Evolutionary conservation across 805 yeast species (phyloP).

Genomic region (Saccharomycopsis fibuligera): DNA sequence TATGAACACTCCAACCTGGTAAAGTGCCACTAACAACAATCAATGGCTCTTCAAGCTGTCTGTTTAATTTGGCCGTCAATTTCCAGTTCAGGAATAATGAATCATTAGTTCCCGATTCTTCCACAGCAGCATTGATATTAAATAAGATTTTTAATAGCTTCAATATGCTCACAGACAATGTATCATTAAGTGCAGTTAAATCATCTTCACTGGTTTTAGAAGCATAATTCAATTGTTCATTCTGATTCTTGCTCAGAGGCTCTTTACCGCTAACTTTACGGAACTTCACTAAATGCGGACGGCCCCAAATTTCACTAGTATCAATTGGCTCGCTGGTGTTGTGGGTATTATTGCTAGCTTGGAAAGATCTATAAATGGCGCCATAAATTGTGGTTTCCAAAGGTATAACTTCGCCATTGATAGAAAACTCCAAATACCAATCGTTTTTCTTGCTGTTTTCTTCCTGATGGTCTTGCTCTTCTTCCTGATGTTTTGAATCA

Average conservation of each 20-base stretch:
- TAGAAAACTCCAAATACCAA: constrained; percentile 48
- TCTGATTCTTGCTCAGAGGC: constrained; percentile 14
- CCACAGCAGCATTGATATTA: constrained; percentile 31
- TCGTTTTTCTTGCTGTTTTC: constrained; percentile 11
- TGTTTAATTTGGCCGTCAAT: constrained; percentile 74
- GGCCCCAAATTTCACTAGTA: constrained; percentile 50
- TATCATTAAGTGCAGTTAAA: constrained; percentile 29
- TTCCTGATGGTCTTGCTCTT: constrained; percentile 23
- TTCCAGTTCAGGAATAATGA: constrained; percentile 65
- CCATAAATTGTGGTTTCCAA: constrained; percentile 71
- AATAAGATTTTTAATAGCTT: constrained; percentile 43
- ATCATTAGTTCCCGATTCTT: constrained; percentile 16
- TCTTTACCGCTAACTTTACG: constrained; percentile 31
- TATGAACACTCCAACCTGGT: constrained; percentile 76
- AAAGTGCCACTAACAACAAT: constrained; percentile 80
- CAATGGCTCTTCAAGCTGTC: constrained; percentile 86
- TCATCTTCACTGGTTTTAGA: constrained; percentile 25
- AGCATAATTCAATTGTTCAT: not conserved
- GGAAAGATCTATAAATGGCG: constrained; percentile 51
- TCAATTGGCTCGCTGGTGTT: constrained; percentile 30
- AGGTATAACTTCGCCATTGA: constrained; percentile 53
- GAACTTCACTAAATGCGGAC: constrained; percentile 46
- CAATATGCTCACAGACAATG: constrained; percentile 32
- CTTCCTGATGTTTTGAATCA: constrained; percentile 17
- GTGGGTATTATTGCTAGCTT: constrained; percentile 29